Conservation (phyloP, 148 eudicot species). For the Diospyros lotus region DNA sequence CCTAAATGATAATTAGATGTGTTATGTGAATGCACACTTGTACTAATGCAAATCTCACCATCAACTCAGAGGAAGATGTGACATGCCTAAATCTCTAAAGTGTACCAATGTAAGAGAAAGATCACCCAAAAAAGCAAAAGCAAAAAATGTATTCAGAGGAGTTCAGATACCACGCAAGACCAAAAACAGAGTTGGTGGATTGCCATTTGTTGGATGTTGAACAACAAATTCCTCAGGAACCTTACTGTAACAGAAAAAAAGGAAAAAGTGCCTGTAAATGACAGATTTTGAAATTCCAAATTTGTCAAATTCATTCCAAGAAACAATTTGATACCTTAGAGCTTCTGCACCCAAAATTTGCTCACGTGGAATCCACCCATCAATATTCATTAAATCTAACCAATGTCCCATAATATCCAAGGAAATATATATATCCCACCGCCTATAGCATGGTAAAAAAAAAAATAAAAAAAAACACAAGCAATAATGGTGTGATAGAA, state of each 20-base stretch:
- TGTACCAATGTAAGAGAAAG: not conserved
- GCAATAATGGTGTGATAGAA: no score
- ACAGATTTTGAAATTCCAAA: not conserved
- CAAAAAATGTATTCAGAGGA: no score
- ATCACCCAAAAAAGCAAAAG: not conserved
- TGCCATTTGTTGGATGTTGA: slow-evolving; percentile 93
- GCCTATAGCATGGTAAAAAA: slow-evolving; percentile 34
- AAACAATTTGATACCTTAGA: slow-evolving; percentile 45
- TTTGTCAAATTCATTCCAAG: not conserved
- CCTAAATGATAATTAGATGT: not conserved
- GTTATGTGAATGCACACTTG: not conserved
- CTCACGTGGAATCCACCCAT: slow-evolving; percentile 99
- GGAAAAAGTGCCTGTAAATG: slow-evolving; percentile 1
- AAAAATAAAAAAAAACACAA: not conserved
- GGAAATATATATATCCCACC: slow-evolving; percentile 77
- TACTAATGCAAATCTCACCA: not conserved
- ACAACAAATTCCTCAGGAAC: slow-evolving; percentile 89
- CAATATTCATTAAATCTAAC: slow-evolving; percentile 92
- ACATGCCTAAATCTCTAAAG: not conserved
- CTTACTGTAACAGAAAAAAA: slow-evolving; percentile 53
- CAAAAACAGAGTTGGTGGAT: slow-evolving; percentile 94
- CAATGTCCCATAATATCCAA: slow-evolving; percentile 96
- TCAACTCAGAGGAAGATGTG: not conserved
- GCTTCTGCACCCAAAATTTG: slow-evolving; percentile 97
- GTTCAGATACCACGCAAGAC: slow-evolving; percentile 62